Evolutionary conservation across 257 asterid genomes (phyloP).

Genomic region (Penstemon barbatus): DNA sequence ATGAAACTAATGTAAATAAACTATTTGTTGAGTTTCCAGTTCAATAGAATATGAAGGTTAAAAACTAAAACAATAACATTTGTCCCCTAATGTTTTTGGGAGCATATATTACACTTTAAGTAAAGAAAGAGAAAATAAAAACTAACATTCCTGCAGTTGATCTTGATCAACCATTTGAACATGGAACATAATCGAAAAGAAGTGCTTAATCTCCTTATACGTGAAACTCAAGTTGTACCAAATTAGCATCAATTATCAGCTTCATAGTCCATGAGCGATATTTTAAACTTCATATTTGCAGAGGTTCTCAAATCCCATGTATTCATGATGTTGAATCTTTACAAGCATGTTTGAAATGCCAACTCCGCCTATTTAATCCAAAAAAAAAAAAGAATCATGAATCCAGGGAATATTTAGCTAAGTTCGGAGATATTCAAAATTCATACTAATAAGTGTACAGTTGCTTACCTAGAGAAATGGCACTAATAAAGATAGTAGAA

Average conservation of each 20-base stretch:
- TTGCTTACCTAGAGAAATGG: slow-evolving; percentile 76
- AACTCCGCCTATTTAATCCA: slow-evolving; percentile 70
- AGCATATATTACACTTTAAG: not conserved
- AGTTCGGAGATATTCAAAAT: not conserved
- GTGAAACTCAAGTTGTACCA: not conserved
- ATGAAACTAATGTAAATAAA: not conserved
- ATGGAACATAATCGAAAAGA: slow-evolving; percentile 13
- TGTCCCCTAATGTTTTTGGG: slow-evolving; percentile 11
- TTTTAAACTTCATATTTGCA: slow-evolving; percentile 56
- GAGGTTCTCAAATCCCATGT: slow-evolving; percentile 88
- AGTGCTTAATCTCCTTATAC: slow-evolving; percentile 3
- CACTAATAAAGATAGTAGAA: slow-evolving; percentile 88
- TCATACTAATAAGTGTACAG: not conserved
- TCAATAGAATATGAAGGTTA: not conserved
- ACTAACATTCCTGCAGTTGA: slow-evolving; percentile 4
- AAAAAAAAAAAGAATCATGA: not conserved
- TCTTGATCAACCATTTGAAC: slow-evolving; percentile 5
- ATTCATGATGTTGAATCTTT: slow-evolving; percentile 62
- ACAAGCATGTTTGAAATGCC: slow-evolving; percentile 83
- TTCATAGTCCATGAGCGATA: too few relatives aligned
- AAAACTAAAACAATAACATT: not conserved
- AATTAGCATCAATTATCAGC: too few relatives aligned
- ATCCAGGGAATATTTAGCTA: too few relatives aligned
- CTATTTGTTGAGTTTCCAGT: not conserved
- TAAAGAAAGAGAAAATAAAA: not conserved